These are phyloP conservation scores for Laguncularia racemosa DNA, from an alignment of 345 rosid species.

Conservation along the genomic window DNA sequence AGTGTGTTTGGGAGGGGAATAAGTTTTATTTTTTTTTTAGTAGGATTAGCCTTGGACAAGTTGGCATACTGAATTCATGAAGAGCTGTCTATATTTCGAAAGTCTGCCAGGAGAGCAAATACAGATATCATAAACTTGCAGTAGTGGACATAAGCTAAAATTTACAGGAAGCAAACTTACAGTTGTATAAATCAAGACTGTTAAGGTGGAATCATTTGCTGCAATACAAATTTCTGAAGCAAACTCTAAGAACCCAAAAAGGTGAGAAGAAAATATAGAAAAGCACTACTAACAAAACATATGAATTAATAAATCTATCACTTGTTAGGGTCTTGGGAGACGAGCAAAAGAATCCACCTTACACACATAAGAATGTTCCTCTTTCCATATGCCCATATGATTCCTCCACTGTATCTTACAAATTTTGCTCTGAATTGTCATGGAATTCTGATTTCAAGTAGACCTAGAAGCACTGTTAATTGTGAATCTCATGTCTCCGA, in stretches of 20 bases:
- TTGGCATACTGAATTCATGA: no score
- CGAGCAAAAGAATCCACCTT: constrained; percentile 22
- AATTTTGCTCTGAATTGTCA: not conserved
- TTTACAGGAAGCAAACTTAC: constrained; percentile 27
- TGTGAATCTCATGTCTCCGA: constrained; percentile 35
- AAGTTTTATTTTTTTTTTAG: no score
- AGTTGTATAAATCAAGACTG: constrained; percentile 21
- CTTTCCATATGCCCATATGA: not conserved
- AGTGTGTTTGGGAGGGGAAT: no score
- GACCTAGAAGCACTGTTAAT: constrained; percentile 10
- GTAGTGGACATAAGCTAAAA: constrained; percentile 9
- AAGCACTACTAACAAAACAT: constrained; percentile 28
- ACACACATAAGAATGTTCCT: not conserved
- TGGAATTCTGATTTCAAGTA: constrained; percentile 1
- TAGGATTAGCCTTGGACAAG: no score
- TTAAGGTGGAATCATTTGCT: constrained; percentile 13
- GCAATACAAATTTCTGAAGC: constrained; percentile 36
- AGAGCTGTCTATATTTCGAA: no score
- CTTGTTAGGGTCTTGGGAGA: constrained; percentile 20
- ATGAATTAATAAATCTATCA: constrained; percentile 51
- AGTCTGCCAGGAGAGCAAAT: no score
- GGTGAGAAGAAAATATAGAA: constrained; percentile 6
- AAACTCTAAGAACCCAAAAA: constrained; percentile 33
- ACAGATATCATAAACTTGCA: no score
- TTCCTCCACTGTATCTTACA: constrained; percentile 1